Percentiles rank a stretch among this genome's conserved stretches.
These are phyloP conservation scores for Diplodia sapinea DNA, from an alignment of 2,329 filamentous ascomycete species.

Conservation along the genomic window DNA sequence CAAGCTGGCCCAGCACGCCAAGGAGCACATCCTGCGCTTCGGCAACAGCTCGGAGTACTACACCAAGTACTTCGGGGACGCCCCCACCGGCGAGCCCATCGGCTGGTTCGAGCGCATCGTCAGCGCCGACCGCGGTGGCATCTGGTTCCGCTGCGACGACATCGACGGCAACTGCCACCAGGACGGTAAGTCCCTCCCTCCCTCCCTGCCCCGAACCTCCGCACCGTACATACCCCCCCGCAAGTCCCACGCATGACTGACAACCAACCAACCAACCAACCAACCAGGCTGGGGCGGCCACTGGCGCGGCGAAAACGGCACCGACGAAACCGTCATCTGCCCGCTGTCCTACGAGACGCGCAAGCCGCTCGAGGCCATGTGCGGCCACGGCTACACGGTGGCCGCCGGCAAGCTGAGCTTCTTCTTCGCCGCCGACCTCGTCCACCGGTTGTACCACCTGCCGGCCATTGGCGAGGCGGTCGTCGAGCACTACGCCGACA, in stretches of 20 bases:
- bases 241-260: no score
- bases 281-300: constrained; percentile 67
- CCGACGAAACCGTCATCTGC: constrained; percentile 73
- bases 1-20: constrained; percentile 64
- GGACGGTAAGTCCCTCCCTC: constrained; percentile 36
- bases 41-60: constrained; percentile 65
- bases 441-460: constrained; percentile 71
- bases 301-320: constrained; percentile 69
- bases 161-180: constrained; percentile 66
- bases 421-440: constrained; percentile 70
- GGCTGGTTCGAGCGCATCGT: constrained; percentile 68
- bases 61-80: constrained; percentile 70
- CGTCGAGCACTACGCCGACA: constrained; percentile 68
- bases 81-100: constrained; percentile 62
- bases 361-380: constrained; percentile 64
- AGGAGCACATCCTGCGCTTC: constrained; percentile 64
- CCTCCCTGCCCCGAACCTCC: no score
- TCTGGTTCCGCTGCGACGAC: constrained; percentile 72
- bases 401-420: constrained; percentile 61
- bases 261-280: no score
- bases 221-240: no score
- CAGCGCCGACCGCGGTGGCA: constrained; percentile 61
- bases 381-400: constrained; percentile 67
- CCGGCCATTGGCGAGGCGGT: constrained; percentile 64
- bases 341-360: constrained; percentile 65